phyloP scores from a whole-genome alignment of 305 asterid species.

The Rubia balearica region DNA sequence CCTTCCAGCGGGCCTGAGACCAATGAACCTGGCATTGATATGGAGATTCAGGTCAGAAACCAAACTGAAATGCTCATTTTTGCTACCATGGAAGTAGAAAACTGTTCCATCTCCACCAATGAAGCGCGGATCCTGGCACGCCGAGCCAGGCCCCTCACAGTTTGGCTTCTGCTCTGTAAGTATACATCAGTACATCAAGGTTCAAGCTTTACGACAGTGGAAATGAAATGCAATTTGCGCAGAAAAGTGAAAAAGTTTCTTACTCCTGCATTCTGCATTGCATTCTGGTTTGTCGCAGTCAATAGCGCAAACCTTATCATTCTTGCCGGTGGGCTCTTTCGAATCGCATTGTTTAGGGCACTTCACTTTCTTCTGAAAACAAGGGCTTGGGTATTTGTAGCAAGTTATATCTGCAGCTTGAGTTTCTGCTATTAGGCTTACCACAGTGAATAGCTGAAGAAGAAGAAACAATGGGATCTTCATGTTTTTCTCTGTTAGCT shows the following conservation, averaged over 20 bases:
- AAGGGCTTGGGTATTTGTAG: background rate
- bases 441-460: background rate
- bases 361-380: background rate
- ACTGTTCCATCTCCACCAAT: conserved; percentile 22
- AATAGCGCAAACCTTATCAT: background rate
- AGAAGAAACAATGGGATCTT: background rate
- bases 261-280: conserved; percentile 8
- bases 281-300: background rate
- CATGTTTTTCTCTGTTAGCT: conserved; percentile 3
- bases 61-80: conserved; percentile 18
- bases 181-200: background rate
- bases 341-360: conserved; percentile 3
- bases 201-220: background rate
- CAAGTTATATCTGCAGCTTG: background rate
- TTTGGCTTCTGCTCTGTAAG: conserved; percentile 21
- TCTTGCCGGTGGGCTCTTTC: background rate
- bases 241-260: background rate
- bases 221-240: background rate
- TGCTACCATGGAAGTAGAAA: conserved; percentile 30
- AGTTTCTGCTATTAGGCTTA: background rate
- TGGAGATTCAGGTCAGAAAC: conserved; percentile 26
- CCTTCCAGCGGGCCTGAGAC: conserved; percentile 19
- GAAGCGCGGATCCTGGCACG: conserved; percentile 26
- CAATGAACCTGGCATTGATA: conserved; percentile 24
- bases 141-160: conserved; percentile 24